These are phyloP conservation scores for Kwoniella bestiolae DNA, from an alignment of 768 basidiomycete species.

Conservation along the genomic window DNA sequence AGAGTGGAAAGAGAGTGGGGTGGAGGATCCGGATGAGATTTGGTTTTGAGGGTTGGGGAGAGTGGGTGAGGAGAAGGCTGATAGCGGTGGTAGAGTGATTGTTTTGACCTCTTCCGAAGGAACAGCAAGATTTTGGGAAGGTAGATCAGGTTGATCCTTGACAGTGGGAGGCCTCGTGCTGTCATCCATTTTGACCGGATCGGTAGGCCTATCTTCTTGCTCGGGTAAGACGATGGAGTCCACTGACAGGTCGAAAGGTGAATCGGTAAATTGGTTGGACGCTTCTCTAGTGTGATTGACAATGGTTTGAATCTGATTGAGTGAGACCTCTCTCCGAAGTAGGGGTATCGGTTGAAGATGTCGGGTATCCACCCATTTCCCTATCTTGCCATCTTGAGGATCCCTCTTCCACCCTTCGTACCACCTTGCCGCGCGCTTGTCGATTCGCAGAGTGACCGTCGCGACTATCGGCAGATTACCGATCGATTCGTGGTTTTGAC, in stretches of 20 bases:
- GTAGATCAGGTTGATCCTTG: too few relatives aligned
- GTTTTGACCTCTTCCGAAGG: not conserved
- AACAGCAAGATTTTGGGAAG: too few relatives aligned
- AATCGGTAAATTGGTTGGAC: not conserved
- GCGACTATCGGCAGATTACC: constrained; percentile 22
- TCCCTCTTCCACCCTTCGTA: constrained; percentile 22
- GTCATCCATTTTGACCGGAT: not conserved
- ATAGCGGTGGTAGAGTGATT: not conserved
- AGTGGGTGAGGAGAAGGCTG: not conserved
- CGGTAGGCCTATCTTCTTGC: not conserved
- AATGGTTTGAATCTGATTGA: not conserved
- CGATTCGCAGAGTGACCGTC: constrained; percentile 5
- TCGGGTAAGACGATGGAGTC: not conserved
- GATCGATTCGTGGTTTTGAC: not conserved
- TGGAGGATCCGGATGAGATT: constrained; percentile 3
- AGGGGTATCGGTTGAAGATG: not conserved
- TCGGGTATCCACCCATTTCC: constrained; percentile 14
- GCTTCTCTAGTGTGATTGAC: not conserved
- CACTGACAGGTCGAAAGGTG: not conserved
- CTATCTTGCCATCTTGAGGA: constrained; percentile 16
- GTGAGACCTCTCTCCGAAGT: not conserved
- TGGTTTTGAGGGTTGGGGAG: not conserved
- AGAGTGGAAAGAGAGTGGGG: constrained; percentile 7
- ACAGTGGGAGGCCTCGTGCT: too few relatives aligned
- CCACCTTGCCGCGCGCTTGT: constrained; percentile 14